A percentile compares a stretch with the other conserved stretches of the same genome.
These are phyloP conservation scores for Drosera spatulata DNA, from an alignment of 179 eudicot genomes.

Conservation along the genomic window DNA sequence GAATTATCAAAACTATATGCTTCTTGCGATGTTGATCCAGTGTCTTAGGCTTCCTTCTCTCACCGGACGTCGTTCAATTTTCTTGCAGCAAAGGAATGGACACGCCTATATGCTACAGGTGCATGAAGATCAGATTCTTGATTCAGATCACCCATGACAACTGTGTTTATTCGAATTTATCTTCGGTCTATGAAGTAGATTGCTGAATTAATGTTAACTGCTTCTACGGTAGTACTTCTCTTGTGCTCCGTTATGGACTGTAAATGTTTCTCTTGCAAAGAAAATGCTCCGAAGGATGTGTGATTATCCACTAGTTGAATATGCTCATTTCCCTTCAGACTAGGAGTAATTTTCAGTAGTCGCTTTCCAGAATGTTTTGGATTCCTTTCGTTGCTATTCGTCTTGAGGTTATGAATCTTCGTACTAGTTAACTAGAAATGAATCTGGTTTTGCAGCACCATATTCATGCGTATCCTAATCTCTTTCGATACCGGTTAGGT, in stretches of 20 bases:
- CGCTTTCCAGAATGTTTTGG: no score
- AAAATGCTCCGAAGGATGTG: neutral
- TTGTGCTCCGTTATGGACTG: neutral
- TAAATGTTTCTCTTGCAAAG: neutral
- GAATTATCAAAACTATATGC: no score
- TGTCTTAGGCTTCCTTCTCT: neutral
- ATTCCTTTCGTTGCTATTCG: no score
- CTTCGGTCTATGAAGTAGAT: neutral
- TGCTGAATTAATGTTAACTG: neutral
- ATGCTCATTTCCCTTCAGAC: no score
- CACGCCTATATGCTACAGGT: conserved; percentile 53
- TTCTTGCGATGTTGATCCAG: neutral
- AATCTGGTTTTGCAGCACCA: no score
- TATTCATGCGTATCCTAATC: no score
- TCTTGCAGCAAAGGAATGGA: conserved; percentile 66
- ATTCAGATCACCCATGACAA: neutral
- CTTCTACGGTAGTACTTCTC: neutral
- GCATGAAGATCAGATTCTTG: conserved; percentile 15
- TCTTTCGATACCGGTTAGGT: no score
- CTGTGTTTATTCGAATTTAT: neutral
- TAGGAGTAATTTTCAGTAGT: no score
- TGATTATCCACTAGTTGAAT: no score
- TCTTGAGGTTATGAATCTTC: no score
- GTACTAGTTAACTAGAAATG: no score
- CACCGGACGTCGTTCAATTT: neutral